phyloP scores from a whole-genome alignment of 2,329 filamentous ascomycete species.

The Penicillium decumbens region DNA sequence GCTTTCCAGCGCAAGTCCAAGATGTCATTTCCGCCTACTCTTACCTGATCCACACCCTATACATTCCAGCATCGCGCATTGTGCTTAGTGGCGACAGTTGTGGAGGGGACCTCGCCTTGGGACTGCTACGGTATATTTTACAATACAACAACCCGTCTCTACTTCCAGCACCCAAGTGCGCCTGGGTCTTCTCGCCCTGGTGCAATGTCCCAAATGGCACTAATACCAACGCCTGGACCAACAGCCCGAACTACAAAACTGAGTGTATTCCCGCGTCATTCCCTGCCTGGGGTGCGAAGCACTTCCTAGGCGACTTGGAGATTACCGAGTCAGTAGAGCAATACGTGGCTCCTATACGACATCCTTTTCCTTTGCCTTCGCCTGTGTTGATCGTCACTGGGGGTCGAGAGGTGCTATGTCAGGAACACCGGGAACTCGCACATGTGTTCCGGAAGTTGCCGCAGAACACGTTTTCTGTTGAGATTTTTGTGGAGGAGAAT shows the following conservation, averaged over 20 bases:
- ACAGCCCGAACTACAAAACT: slow-evolving; percentile 12
- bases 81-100: slow-evolving; percentile 23
- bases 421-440: slow-evolving; percentile 10
- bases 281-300: slow-evolving; percentile 13
- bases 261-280: slow-evolving; percentile 15
- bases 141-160: slow-evolving; percentile 4
- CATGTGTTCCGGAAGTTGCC: slow-evolving; percentile 1
- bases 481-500: slow-evolving; percentile 11
- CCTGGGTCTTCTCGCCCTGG: slow-evolving; percentile 18
- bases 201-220: slow-evolving; percentile 9
- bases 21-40: slow-evolving; percentile 22
- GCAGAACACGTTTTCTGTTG: slow-evolving; percentile 6
- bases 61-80: slow-evolving; percentile 20
- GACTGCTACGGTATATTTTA: slow-evolving; percentile 21
- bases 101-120: slow-evolving; percentile 21
- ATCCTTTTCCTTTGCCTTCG: slow-evolving; percentile 19
- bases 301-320: slow-evolving; percentile 9
- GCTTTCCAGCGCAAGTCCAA: slow-evolving; percentile 25
- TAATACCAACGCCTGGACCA: slow-evolving; percentile 7
- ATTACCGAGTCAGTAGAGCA: slow-evolving; percentile 9
- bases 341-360: slow-evolving; percentile 14
- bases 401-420: slow-evolving; percentile 11
- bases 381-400: slow-evolving; percentile 18
- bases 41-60: slow-evolving; percentile 17
- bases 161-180: slow-evolving; percentile 16